A percentile compares a stretch with the other conserved stretches of the same genome.
Evolutionary conservation across 192 early-diverging fungal species (phyloP).

Genomic region (Coemansia sp.): DNA sequence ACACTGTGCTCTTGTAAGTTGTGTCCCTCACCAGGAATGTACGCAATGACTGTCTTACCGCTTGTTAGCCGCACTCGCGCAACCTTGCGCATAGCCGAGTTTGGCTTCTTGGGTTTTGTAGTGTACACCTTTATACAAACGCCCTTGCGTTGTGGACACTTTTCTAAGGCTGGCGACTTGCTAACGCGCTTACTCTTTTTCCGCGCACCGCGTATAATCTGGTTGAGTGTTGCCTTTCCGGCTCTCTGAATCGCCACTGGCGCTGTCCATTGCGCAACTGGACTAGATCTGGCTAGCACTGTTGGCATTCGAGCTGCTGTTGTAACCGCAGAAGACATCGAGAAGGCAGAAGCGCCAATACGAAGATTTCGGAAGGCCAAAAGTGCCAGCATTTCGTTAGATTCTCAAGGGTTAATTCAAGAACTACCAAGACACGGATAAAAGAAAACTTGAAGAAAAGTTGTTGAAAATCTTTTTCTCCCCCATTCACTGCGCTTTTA

Average conservation of each 20-base stretch:
- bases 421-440: neutral
- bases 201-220: conserved; percentile 83
- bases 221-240: conserved; percentile 86
- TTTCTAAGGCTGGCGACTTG: conserved; percentile 81
- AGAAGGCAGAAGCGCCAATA: conserved; percentile 17
- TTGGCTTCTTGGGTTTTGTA: conserved; percentile 97
- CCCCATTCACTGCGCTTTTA: neutral
- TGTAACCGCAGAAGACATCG: neutral
- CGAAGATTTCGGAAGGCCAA: conserved; percentile 42
- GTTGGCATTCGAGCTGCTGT: conserved; percentile 3
- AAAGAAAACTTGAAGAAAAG: neutral
- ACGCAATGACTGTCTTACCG: conserved; percentile 86
- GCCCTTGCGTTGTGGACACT: conserved; percentile 86
- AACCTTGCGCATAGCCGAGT: conserved; percentile 94
- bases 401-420: neutral
- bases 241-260: conserved; percentile 24
- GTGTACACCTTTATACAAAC: conserved; percentile 95
- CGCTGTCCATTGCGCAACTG: neutral
- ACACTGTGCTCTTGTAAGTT: conserved; percentile 97
- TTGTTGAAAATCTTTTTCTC: neutral
- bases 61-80: conserved; percentile 90
- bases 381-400: conserved; percentile 29
- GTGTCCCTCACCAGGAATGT: conserved; percentile 98
- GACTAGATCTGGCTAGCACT: neutral
- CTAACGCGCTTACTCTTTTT: conserved; percentile 65